phyloP scores from a whole-genome alignment of 1,284 basidiomycete genomes.

The Boletellus deceptivus region DNA sequence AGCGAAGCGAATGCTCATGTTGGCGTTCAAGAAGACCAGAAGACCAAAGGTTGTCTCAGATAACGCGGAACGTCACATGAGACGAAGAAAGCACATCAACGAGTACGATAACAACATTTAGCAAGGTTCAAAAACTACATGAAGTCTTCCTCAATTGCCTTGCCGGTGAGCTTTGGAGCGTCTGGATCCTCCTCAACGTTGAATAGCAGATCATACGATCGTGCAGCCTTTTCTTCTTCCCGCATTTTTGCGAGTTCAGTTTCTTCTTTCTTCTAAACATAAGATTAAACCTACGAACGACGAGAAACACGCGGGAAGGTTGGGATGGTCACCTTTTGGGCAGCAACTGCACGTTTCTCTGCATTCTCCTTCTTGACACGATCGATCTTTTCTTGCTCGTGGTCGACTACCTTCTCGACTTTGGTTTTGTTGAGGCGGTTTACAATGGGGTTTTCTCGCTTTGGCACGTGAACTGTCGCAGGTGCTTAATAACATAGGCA shows the following conservation, averaged over 20 bases:
- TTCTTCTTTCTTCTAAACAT: constrained; percentile 66
- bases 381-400: constrained; percentile 85
- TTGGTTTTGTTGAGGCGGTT: constrained; percentile 97
- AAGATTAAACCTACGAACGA: background rate
- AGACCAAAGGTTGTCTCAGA: background rate
- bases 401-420: constrained; percentile 80
- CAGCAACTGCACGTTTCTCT: constrained; percentile 63
- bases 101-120: background rate
- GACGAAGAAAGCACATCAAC: background rate
- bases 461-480: constrained; percentile 65
- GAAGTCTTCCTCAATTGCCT: constrained; percentile 68
- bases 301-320: background rate
- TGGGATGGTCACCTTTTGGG: constrained; percentile 48
- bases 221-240: constrained; percentile 74
- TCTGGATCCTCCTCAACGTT: constrained; percentile 43
- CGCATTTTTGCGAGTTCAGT: constrained; percentile 61
- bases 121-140: constrained; percentile 38
- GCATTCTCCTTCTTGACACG: constrained; percentile 77
- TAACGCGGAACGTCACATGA: background rate
- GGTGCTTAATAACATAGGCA: constrained; percentile 1
- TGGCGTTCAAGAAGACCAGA: background rate
- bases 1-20: constrained; percentile 33
- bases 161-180: constrained; percentile 50
- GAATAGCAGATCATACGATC: constrained; percentile 74
- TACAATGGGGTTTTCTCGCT: constrained; percentile 87